Evolutionary conservation across 805 yeast species (phyloP).

Genomic region (Metahyphopichia silvanorum): DNA sequence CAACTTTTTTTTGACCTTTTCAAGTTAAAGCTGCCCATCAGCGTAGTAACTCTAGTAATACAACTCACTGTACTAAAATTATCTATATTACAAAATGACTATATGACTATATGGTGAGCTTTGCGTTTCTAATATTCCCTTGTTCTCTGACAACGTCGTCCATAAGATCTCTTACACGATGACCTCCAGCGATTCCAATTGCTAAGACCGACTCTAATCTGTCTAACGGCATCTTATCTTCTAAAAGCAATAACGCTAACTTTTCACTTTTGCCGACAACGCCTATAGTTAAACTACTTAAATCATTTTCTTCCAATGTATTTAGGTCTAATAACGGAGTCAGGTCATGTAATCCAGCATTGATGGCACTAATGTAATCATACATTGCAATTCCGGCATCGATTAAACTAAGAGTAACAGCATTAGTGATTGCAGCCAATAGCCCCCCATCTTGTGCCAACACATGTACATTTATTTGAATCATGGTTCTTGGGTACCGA

Average conservation of each 20-base stretch:
- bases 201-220: constrained; percentile 71
- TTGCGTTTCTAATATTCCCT: constrained; percentile 46
- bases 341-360: constrained; percentile 77
- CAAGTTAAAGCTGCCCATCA: too few species aligned
- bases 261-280: constrained; percentile 81
- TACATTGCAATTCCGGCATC: constrained; percentile 96
- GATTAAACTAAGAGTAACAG: constrained; percentile 82
- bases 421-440: constrained; percentile 74
- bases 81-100: constrained; percentile 30
- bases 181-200: constrained; percentile 84
- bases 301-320: constrained; percentile 76
- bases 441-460: constrained; percentile 90
- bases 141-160: constrained; percentile 77
- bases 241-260: constrained; percentile 71
- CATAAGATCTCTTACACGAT: constrained; percentile 78
- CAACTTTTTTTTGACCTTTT: constrained; percentile 21
- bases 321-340: constrained; percentile 79
- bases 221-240: constrained; percentile 83
- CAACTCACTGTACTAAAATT: neutral
- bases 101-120: constrained; percentile 5
- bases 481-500: constrained; percentile 78
- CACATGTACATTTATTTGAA: constrained; percentile 73
- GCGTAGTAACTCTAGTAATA: neutral
- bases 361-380: constrained; percentile 80
- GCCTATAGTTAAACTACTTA: constrained; percentile 79